Base-by-base conservation (phyloP, 768 basidiomycete species). In the Tylopilus rubrobrunneus region DNA sequence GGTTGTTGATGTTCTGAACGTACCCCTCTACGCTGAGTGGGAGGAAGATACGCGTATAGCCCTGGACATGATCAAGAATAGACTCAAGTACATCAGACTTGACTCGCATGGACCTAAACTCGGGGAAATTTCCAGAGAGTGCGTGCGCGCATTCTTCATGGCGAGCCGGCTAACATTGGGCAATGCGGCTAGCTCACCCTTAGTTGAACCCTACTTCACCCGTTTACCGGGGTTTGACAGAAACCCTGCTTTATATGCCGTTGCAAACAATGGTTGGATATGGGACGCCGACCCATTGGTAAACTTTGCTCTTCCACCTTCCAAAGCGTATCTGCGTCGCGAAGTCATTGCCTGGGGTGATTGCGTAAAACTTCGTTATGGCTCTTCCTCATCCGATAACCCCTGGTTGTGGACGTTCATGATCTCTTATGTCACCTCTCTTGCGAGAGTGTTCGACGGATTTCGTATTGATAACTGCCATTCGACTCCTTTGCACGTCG, bases 211-310 rank as follows among this genome's bases (percentile, higher is more conserved):
- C 4, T 98, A 98, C 74, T 99, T 99, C 72, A 98, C 94, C 2
- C 86, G 93, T 25, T 70, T 98, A 37, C 79, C 75, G 3, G 78
- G 81, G 49, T 79, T 76, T n/a, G 77, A 77, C 56, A 74, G 76
- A 49, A 75, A 82, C 45, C 73, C 77, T 5, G 57, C 63, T 15
- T 74, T 79, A 14, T 89, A 93, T 65, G 86, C 89, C 2, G 75
- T 99, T 28, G 97, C 96, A 6, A 98, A 98, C 71, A 99, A 99
- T 66, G 97, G 97, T 3, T 99, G 97, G 97, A 93, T 99, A 59
- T 99, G 97, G 96, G 75, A 87, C 58, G 95, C 96, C 2, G 86
- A 99, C 65, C 96, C 97, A 0, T 79, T 98, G 15, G 79, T 85
- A 58, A 98, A 98, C 73, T 99, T 99, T 73, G 97, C 96, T 8